These are phyloP conservation scores for Aspergillus carbonarius DNA, from an alignment of 2,329 filamentous ascomycete species.

Conservation along the genomic window DNA sequence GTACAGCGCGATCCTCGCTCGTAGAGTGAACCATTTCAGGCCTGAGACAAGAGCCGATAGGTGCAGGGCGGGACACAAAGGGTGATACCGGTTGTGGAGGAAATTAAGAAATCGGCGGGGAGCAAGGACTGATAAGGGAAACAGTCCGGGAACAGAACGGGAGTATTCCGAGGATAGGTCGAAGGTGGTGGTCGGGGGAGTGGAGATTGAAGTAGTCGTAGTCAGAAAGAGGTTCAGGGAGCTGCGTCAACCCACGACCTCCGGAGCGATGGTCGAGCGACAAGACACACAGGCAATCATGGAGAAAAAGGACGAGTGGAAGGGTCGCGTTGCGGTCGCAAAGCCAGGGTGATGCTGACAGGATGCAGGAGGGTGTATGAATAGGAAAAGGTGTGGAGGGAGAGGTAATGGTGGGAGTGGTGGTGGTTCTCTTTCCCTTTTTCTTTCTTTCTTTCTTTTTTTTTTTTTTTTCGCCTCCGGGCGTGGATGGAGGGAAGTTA, in stretches of 20 bases:
- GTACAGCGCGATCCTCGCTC: constrained; percentile 47
- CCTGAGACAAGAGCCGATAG: constrained; percentile 17
- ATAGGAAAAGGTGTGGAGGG: background rate
- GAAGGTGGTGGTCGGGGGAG: constrained; percentile 1
- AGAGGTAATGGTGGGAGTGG: constrained; percentile 1
- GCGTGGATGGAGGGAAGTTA: constrained; percentile 2
- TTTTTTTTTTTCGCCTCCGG: constrained; percentile 6
- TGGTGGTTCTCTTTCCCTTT: constrained; percentile 1
- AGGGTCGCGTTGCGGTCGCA: background rate
- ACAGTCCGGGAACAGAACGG: background rate
- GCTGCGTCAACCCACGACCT: constrained; percentile 20
- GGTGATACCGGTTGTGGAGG: background rate
- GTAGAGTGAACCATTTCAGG: constrained; percentile 45
- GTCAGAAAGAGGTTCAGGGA: constrained; percentile 3
- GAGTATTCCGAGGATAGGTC: constrained; percentile 9
- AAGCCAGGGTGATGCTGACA: constrained; percentile 3
- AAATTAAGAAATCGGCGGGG: background rate
- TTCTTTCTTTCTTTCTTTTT: background rate
- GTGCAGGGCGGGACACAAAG: constrained; percentile 12
- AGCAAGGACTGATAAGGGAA: background rate
- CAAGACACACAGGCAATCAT: constrained; percentile 20
- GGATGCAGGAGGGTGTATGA: constrained; percentile 7
- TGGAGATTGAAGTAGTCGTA: constrained; percentile 6
- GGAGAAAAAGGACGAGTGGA: constrained; percentile 12
- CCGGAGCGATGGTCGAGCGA: constrained; percentile 18